These are phyloP conservation scores for Bromus sterilis DNA, from an alignment of 176 grass and related monocot genomes.

Conservation along the genomic window DNA sequence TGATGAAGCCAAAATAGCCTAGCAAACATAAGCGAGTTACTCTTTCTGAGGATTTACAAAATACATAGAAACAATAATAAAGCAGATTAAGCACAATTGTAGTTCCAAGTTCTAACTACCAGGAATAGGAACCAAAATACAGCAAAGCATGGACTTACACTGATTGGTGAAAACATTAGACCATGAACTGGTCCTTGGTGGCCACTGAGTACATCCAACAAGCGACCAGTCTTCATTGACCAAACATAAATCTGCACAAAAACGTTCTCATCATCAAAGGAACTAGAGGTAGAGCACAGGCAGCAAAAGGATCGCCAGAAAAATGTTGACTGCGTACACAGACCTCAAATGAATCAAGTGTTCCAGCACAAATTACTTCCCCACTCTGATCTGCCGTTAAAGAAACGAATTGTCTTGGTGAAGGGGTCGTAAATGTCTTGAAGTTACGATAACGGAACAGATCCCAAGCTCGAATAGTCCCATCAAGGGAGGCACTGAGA, in stretches of 20 bases:
- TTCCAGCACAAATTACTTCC: conserved; percentile 95
- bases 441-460: conserved; percentile 96
- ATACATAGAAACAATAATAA: conserved; percentile 10
- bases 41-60: neutral
- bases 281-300: conserved; percentile 1
- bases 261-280: neutral
- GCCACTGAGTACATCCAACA: conserved; percentile 89
- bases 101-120: neutral
- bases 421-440: conserved; percentile 77
- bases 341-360: conserved; percentile 98
- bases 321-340: neutral
- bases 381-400: conserved; percentile 83
- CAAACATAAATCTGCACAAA: conserved; percentile 89
- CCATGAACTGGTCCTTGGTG: conserved; percentile 93
- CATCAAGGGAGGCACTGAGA: conserved; percentile 94
- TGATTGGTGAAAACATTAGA: conserved; percentile 92
- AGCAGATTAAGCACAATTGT: neutral
- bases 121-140: neutral
- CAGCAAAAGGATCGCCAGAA: neutral
- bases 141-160: conserved; percentile 46
- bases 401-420: conserved; percentile 92
- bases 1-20: conserved; percentile 83
- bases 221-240: conserved; percentile 99
- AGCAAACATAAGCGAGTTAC: conserved; percentile 19
- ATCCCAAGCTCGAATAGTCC: conserved; percentile 91